Conservation (phyloP, 768 basidiomycete genomes). For the Suillus americanus region DNA sequence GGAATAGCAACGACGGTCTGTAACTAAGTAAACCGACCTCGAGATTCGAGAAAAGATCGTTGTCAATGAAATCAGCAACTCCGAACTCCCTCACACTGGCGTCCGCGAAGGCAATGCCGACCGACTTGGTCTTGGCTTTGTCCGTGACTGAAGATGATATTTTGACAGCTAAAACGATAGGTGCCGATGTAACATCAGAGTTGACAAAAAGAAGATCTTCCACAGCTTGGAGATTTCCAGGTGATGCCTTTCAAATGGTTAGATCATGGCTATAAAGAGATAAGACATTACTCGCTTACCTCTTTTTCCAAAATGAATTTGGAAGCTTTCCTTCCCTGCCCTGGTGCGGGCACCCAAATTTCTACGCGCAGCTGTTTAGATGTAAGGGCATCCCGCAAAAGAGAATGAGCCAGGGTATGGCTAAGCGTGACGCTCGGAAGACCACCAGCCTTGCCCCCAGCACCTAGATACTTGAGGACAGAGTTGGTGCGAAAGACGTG, state of each 20-base stretch:
- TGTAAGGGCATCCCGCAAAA: constrained; percentile 89
- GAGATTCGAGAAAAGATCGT: constrained; percentile 92
- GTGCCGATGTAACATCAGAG: constrained; percentile 77
- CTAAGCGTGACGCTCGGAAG: constrained; percentile 81
- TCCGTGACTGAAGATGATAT: constrained; percentile 52
- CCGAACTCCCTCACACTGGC: constrained; percentile 84
- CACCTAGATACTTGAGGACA: constrained; percentile 89
- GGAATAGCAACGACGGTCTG: constrained; percentile 1
- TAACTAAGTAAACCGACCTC: constrained; percentile 56
- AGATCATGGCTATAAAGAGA: constrained; percentile 6
- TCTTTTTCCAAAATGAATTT: constrained; percentile 83
- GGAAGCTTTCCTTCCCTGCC: constrained; percentile 69
- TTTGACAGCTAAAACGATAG: constrained; percentile 89
- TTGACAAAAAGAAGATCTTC: constrained; percentile 86
- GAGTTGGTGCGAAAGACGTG: constrained; percentile 86
- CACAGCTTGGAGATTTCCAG: constrained; percentile 67
- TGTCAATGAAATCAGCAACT: constrained; percentile 89
- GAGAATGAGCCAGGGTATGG: constrained; percentile 70
- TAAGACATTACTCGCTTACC: constrained; percentile 39
- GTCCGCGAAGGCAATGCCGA: constrained; percentile 93
- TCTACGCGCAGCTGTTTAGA: constrained; percentile 88
- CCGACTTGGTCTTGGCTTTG: constrained; percentile 63
- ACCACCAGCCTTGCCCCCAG: constrained; percentile 53
- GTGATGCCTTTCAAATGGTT: constrained; percentile 57
- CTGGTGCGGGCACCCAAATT: constrained; percentile 79